Evolutionary conservation across 495 filamentous ascomycete genomes (phyloP).

Genomic region (Immersiella caudata): DNA sequence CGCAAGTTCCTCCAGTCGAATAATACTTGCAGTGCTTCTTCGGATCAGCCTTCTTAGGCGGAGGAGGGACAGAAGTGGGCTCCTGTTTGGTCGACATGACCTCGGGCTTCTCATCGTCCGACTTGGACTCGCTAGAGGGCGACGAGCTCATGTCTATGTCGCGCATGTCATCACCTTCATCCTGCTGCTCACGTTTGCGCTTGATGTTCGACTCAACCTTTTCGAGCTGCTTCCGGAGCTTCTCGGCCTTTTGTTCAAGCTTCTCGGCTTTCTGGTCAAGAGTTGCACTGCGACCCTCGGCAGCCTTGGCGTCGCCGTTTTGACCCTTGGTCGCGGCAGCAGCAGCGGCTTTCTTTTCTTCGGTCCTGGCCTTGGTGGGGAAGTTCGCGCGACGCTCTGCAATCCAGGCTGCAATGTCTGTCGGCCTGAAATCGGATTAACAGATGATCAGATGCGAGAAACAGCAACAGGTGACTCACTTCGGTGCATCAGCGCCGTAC

Average conservation of each 20-base stretch:
- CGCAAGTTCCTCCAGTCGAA: constrained; percentile 61
- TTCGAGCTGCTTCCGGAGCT: constrained; percentile 52
- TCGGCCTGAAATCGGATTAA: constrained; percentile 45
- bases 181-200: constrained; percentile 58
- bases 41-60: constrained; percentile 52
- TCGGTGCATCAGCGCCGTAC: constrained; percentile 48
- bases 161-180: constrained; percentile 60
- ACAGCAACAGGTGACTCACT: constrained; percentile 47
- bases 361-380: constrained; percentile 69
- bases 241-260: constrained; percentile 53
- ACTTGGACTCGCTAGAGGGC: constrained; percentile 42
- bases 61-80: constrained; percentile 40
- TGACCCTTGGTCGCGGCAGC: constrained; percentile 24
- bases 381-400: constrained; percentile 76
- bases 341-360: constrained; percentile 49
- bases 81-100: constrained; percentile 46
- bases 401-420: constrained; percentile 79
- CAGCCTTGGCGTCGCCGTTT: constrained; percentile 35
- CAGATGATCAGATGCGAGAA: constrained; percentile 27
- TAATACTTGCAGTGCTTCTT: constrained; percentile 63
- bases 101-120: constrained; percentile 54
- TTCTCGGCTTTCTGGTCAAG: constrained; percentile 14
- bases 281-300: background rate
- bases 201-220: constrained; percentile 59
- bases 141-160: constrained; percentile 42